Conservation (phyloP, 2,329 filamentous ascomycete genomes). For the Fusarium sp. region DNA sequence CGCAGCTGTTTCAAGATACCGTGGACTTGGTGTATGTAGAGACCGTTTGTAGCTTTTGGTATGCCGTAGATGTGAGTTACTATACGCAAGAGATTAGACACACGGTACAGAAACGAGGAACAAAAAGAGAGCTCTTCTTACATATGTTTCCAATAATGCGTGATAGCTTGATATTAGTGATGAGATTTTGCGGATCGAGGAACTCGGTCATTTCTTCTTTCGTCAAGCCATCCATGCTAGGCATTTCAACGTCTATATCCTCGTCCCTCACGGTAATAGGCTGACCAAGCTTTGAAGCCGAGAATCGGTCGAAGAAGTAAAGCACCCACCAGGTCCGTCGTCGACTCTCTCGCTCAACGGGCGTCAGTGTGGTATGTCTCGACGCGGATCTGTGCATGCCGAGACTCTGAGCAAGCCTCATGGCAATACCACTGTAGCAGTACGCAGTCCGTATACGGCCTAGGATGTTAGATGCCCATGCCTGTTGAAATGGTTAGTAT, state of each 20-base stretch:
- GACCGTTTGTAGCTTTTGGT: slow-evolving; percentile 44
- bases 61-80: slow-evolving; percentile 48
- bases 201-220: slow-evolving; percentile 46
- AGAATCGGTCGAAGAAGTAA: slow-evolving; percentile 50
- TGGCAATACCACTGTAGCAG: slow-evolving; percentile 48
- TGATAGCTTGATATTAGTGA: slow-evolving; percentile 46
- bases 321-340: slow-evolving; percentile 50
- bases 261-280: slow-evolving; percentile 48
- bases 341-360: slow-evolving; percentile 43
- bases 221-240: slow-evolving; percentile 46
- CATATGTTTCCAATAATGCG: slow-evolving; percentile 48
- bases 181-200: slow-evolving; percentile 44
- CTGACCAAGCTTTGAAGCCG: slow-evolving; percentile 49
- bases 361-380: slow-evolving; percentile 26
- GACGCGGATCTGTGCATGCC: slow-evolving; percentile 55
- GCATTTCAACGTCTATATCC: slow-evolving; percentile 50
- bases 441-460: slow-evolving; percentile 50
- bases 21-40: slow-evolving; percentile 46
- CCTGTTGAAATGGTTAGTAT: slow-evolving; percentile 10
- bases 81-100: neutral
- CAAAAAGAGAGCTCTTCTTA: neutral
- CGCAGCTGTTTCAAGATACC: slow-evolving; percentile 46
- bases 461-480: slow-evolving; percentile 50
- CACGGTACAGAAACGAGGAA: rapidly evolving
- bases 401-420: slow-evolving; percentile 55